Percentiles rank a stretch among this genome's conserved stretches.
phyloP scores from a whole-genome alignment of 371 early-diverging fungal species.

The Mortierella sp. region DNA sequence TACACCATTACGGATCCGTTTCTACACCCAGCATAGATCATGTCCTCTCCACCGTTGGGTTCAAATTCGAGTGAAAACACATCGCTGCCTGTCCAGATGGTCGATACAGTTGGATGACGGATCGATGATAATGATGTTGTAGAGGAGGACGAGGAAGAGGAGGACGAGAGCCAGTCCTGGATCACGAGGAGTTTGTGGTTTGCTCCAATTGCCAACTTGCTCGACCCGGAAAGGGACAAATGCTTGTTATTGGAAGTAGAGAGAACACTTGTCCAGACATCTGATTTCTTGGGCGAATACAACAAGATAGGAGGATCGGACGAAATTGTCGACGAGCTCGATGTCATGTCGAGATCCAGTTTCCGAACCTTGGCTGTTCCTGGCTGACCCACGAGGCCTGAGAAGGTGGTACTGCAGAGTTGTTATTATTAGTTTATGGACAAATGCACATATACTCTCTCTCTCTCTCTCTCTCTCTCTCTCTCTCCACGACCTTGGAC shows the following conservation, averaged over 20 bases:
- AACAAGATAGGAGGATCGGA: neutral
- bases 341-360: no score
- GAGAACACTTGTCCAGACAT: constrained; percentile 33
- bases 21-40: constrained; percentile 51
- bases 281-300: constrained; percentile 28
- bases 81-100: constrained; percentile 42
- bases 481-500: neutral
- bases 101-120: neutral
- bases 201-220: constrained; percentile 26
- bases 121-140: constrained; percentile 1
- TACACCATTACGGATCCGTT: constrained; percentile 36
- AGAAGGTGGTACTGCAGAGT: constrained; percentile 24
- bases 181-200: constrained; percentile 18
- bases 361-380: constrained; percentile 24
- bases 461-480: neutral
- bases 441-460: no score
- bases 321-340: neutral
- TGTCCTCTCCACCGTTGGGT: constrained; percentile 9
- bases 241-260: neutral
- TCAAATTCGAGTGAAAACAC: constrained; percentile 44
- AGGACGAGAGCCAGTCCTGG: constrained; percentile 15
- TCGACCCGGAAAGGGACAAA: neutral
- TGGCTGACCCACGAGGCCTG: constrained; percentile 30
- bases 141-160: no score
- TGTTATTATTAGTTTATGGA: no score